Evolutionary conservation across 108 stramenopile species (phyloP), one percentile per base, ranked within the genome.

Genomic region (Fistulifera pelliculosa): DNA sequence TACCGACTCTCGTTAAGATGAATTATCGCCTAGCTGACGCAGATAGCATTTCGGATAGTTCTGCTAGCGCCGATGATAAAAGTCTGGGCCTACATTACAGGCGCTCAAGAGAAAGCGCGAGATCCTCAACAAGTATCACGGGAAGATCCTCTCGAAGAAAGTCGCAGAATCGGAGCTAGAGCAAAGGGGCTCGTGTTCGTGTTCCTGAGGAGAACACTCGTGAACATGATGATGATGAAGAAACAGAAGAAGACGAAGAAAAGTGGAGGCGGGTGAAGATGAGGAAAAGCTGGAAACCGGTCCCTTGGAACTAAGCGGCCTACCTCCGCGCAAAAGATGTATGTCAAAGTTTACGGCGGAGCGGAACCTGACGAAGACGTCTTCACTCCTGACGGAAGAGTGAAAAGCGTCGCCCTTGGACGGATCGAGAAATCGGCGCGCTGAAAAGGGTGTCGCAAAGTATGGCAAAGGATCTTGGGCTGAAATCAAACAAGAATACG

Each of bases 401-500:
- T 57, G 10, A 43, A 43, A 12, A 22, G 17, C 62, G 71, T 35
- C 65, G 61, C 41, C 31, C 22, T 35, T 87, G 79, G 74, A 74
- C 79, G 12, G 75, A 76, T 5, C 44, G 49, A 35, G 85, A 87
- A 56, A 80, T 79, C 21, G 24, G n/a, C 2, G 80, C 75, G 3
- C 71, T 87, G 39, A 60, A 52, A 27, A 64, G 17, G 85, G 85
- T 7, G 61, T 83, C 27, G 47, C 43, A 38, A 27, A 48, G 13
- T 77, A 76, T 44, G 85, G 85, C 38, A 21, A 19, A 6, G 81
- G 81, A 7, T 75, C 56, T 10, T 87, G 85, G 85, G 58, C 69
- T 5, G 27, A 66, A 8, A 83, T 87, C 62, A 87, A 87, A 68
- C 44, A 61, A 13, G 19, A 64, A 1, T 79, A 71, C 41, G 51